Evolutionary conservation across 768 basidiomycete genomes (phyloP), one percentile per base, ranked within the genome.

Genomic region (Tulasnella sp.): DNA sequence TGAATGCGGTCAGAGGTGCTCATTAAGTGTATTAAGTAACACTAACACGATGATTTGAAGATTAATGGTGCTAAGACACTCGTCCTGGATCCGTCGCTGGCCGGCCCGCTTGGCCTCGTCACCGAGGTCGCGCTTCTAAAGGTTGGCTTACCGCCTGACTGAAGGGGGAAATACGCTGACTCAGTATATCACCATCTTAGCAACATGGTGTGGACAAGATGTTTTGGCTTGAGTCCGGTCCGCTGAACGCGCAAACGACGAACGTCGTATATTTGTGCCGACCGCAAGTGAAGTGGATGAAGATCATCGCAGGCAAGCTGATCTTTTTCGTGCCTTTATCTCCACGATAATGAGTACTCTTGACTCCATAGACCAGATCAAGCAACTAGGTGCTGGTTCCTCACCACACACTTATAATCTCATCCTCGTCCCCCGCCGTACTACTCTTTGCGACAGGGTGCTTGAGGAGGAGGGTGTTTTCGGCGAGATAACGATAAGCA

Each of bases 171-270:
- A 16, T 40, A 69, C 7, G 35, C 57, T 29, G 78, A 72, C 5
- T 32, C 3, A 74, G 44, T 18, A 20, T 23, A 48, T 67, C n/a
- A 16, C 18, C 35, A 15, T 6, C 29, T 16, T 81, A 99, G 97
- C 93, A 99, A 83, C 96, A 99, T 90, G 96, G 95, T 6, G 95
- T 99, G 3, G 96, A 98, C 86, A 98, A 98, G 87, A 97, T 99
- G 94, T 98, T 96, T 85, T 99, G 98, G 97, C 90, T 99, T 32
- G 98, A 99, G 84, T 84, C 92, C 15, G 96, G 96, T 23, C 91
- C 94, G 11, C 85, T 99, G 70, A 88, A 90, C 16, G 92, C 94
- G 3, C 88, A 90, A 3, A 96, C 96, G 7, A 89, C 92, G 44
- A 96, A 96, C 81, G 90, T 99, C 78, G 90, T 99, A 26, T 99